Evolutionary conservation across 371 early-diverging fungal species (phyloP), one percentile per base, ranked within the genome.

Genomic region (Batkoa obscura): DNA sequence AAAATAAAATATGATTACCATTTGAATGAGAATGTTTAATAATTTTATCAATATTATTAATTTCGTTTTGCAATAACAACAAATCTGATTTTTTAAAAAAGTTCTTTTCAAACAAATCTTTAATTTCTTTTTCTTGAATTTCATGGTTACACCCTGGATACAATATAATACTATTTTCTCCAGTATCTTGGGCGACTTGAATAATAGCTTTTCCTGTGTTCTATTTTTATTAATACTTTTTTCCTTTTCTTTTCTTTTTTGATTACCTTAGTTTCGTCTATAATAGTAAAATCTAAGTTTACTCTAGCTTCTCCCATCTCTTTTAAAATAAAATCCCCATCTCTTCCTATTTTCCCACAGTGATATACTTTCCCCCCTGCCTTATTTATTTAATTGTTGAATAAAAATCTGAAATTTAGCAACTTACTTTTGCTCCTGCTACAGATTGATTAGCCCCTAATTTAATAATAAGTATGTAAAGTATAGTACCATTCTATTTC

Each of bases 161-260:
- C 33, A 94, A 69, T 2, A 94, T 74, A 53, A 94, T 94, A 32
- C 85, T 72, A 62, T 94, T 94, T 51, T 94, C 90, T 37, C 78
- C 80, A 0, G 72, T 74, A 23, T 64, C 64, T 23, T 23, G 23
- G 12, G 57, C 50, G 37, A 88, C 78, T 67, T 94, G 92, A 55
- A 92, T 91, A 15, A 92, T 74, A 12, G 92, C 94, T 9, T 85
- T 72, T 3, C 94, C 94, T 1, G 88, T 89, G 36, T 71, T 68
- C 73, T 75, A 52, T 34, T 3, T 15, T 3, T 9, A 35, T 15
- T 35, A 45, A 2, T 39, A 34, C 12, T 15, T 30, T n/a, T 49
- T 31, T 39, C 23, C 12, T 15, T 30, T n/a, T 49, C 23, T 12
- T 17, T 34, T 37, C 3, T 33, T 9, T 31, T 59, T 13, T 50